Evolutionary conservation across 1,284 basidiomycete species (phyloP).

Genomic region (Salmacisia buchloeana): DNA sequence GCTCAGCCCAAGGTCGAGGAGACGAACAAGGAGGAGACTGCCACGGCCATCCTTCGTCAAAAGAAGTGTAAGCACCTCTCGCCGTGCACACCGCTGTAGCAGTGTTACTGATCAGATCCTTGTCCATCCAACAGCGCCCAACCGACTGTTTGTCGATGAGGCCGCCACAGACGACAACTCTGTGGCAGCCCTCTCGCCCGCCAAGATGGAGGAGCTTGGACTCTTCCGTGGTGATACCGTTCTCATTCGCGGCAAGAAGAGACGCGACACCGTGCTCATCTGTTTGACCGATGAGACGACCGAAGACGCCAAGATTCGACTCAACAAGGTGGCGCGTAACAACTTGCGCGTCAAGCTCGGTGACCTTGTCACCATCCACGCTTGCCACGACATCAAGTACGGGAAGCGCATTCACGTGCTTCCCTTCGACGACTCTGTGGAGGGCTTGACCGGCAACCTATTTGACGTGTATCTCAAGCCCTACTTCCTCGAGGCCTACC

Average conservation of each 20-base stretch:
- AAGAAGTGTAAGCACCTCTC: slow-evolving; percentile 34
- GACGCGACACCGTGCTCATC: slow-evolving; percentile 83
- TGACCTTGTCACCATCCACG: slow-evolving; percentile 89
- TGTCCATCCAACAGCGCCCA: slow-evolving; percentile 23
- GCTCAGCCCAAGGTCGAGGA: not conserved
- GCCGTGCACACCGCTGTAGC: not conserved
- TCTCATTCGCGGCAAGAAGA: slow-evolving; percentile 71
- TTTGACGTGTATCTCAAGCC: slow-evolving; percentile 98
- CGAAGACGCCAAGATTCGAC: slow-evolving; percentile 92
- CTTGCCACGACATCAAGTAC: slow-evolving; percentile 97
- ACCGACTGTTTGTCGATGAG: slow-evolving; percentile 50
- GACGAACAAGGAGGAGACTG: slow-evolving; percentile 40
- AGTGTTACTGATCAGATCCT: not conserved
- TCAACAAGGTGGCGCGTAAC: slow-evolving; percentile 97
- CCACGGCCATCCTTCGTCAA: slow-evolving; percentile 45
- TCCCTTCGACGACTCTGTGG: slow-evolving; percentile 96
- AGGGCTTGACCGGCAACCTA: slow-evolving; percentile 92
- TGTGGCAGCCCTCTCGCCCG: slow-evolving; percentile 90
- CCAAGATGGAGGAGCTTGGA: slow-evolving; percentile 89
- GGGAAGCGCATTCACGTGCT: slow-evolving; percentile 95
- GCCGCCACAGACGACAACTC: slow-evolving; percentile 51
- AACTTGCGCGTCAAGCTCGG: slow-evolving; percentile 96
- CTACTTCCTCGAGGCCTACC: slow-evolving; percentile 98
- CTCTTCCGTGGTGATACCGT: slow-evolving; percentile 85
- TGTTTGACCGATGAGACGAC: slow-evolving; percentile 91